Conservation (phyloP, 495 filamentous ascomycete species). For the Filosporella fistucella region DNA sequence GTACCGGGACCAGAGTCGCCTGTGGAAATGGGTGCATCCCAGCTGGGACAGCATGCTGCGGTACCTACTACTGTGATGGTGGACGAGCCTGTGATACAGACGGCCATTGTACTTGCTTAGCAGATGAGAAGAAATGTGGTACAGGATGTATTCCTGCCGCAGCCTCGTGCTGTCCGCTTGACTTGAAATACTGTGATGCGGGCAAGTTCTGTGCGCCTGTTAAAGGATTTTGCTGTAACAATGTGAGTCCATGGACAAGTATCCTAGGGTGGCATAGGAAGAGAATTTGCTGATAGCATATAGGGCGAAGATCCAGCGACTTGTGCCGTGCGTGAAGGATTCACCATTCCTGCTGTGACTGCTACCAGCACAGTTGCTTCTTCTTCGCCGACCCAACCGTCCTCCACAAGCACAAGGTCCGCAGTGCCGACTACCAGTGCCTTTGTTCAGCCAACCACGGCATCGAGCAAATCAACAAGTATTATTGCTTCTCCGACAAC, state of each 20-base stretch:
- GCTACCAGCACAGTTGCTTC: background rate
- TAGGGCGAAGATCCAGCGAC: background rate
- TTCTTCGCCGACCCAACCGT: too few species aligned
- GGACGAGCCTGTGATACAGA: background rate
- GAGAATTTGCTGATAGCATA: background rate
- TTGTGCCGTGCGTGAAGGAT: background rate
- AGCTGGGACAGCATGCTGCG: background rate
- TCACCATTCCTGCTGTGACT: background rate
- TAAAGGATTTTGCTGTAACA: background rate
- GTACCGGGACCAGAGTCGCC: background rate
- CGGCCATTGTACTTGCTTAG: background rate
- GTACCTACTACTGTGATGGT: background rate
- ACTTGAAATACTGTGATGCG: constrained; percentile 1
- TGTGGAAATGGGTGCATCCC: background rate
- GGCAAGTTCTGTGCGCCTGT: background rate
- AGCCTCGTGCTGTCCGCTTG: background rate
- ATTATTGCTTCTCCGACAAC: too few species aligned
- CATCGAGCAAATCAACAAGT: too few species aligned
- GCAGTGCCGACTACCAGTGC: too few species aligned
- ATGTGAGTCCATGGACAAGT: background rate
- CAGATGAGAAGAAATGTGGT: background rate
- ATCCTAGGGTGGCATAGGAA: background rate
- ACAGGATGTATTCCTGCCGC: background rate
- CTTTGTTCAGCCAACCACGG: too few species aligned
- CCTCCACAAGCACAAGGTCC: too few species aligned